Percentiles rank a stretch among this genome's conserved stretches.
These are phyloP conservation scores for Trichaptum fuscoviolaceum DNA, from an alignment of 768 basidiomycete species.

Conservation along the genomic window DNA sequence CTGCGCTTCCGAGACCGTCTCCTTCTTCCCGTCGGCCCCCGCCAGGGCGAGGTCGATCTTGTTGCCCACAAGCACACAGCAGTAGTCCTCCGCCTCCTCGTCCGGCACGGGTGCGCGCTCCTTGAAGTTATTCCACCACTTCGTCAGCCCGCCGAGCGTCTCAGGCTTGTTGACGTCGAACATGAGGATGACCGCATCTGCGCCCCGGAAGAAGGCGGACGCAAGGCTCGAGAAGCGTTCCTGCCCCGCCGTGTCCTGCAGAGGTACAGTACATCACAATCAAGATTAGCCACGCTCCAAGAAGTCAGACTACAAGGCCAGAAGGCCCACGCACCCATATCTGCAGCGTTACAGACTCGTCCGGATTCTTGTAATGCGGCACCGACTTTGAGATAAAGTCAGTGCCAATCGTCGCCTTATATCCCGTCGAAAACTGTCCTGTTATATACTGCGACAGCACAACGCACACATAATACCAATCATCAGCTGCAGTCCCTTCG, in stretches of 20 bases:
- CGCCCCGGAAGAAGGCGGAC: constrained; percentile 78
- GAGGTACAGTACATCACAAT: constrained; percentile 11
- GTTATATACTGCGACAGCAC: constrained; percentile 56
- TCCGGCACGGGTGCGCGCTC: constrained; percentile 61
- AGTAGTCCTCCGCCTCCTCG: constrained; percentile 57
- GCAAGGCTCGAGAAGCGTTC: constrained; percentile 84
- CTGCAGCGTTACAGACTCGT: constrained; percentile 60
- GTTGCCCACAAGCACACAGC: constrained; percentile 68
- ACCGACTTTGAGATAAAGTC: constrained; percentile 80
- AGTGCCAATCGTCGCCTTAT: constrained; percentile 84
- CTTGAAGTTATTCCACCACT: constrained; percentile 80
- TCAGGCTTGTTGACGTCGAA: constrained; percentile 71
- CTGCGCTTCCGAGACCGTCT: constrained; percentile 28
- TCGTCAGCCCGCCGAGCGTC: constrained; percentile 50
- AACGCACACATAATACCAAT: not conserved
- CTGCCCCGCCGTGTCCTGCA: constrained; percentile 88
- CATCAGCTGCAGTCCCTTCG: constrained; percentile 3
- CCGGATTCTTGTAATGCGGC: constrained; percentile 50
- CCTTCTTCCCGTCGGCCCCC: constrained; percentile 2
- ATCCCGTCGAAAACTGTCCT: constrained; percentile 67
- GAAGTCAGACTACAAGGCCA: not conserved
- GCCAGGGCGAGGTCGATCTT: constrained; percentile 54
- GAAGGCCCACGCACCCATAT: constrained; percentile 46
- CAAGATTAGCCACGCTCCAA: constrained; percentile 2
- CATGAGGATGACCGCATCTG: constrained; percentile 76